Base-by-base conservation (phyloP, 257 asterid genomes). In the Rehmannia glutinosa region DNA sequence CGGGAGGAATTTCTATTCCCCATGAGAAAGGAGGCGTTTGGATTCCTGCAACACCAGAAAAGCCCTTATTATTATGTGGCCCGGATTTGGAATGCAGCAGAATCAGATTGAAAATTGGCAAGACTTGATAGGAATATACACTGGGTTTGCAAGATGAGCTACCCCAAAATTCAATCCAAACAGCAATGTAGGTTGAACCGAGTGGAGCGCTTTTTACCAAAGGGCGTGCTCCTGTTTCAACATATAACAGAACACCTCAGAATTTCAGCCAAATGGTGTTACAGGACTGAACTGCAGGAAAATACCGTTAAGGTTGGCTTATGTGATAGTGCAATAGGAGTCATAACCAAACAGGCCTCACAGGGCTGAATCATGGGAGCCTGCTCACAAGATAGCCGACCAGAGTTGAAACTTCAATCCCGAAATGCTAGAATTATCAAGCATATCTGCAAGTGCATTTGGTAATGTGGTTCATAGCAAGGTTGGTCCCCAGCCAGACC, bases 1-100 rank as follows among this genome's bases (percentile, higher is more conserved):
- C 77, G 88, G 84, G 74, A 82, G 77, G 57, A 56, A 65, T 68
- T 58, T 68, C 72, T 59, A 77, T 67, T 68, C 75, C 83, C 70
- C 77, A 24, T 56, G 85, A 59, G 62, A 75, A 77, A 35, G n/a
- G n/a, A n/a, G n/a, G n/a, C n/a, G n/a, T n/a, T n/a, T n/a, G n/a
- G n/a, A n/a, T n/a, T n/a, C n/a, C n/a, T n/a, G n/a, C n/a, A n/a
- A n/a, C n/a, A n/a, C n/a, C n/a, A n/a, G n/a, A n/a, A n/a, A n/a
- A n/a, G n/a, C n/a, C n/a, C n/a, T n/a, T n/a, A n/a, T n/a, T n/a
- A n/a, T n/a, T n/a, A n/a, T n/a, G n/a, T n/a, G n/a, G n/a, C n/a
- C n/a, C n/a, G n/a, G n/a, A n/a, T n/a, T n/a, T n/a, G n/a, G n/a
- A n/a, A n/a, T n/a, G n/a, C n/a, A n/a, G n/a, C n/a, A n/a, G n/a